Conservation (phyloP, 306 rosid genomes). For the Begonia loranthoides region DNA sequence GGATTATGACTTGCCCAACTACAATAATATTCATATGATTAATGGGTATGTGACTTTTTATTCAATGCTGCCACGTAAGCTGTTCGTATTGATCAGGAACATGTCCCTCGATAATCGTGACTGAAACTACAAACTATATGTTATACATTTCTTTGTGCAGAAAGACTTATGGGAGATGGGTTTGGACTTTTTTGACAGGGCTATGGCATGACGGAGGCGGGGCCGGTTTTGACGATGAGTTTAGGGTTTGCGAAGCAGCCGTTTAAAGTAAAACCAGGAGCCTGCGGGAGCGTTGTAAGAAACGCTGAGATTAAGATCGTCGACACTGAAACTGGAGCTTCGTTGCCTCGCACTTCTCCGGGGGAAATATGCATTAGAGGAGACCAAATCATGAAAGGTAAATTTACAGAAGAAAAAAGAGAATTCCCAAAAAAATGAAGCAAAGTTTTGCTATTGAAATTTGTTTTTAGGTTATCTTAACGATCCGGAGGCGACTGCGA, state of each 20-base stretch:
- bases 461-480: conserved; percentile 23
- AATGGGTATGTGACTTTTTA: no score
- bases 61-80: no score
- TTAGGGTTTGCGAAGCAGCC: conserved; percentile 38
- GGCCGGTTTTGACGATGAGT: conserved; percentile 64
- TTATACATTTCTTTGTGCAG: no score
- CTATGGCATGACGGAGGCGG: conserved; percentile 92
- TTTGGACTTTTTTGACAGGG: conserved; percentile 25
- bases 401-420: no score
- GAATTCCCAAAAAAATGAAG: no score
- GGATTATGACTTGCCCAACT: no score
- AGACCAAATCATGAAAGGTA: conserved; percentile 75
- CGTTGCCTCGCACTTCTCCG: conserved; percentile 51
- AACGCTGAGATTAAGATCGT: conserved; percentile 76
- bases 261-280: conserved; percentile 27
- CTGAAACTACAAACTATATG: no score
- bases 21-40: no score
- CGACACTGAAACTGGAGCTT: conserved; percentile 41
- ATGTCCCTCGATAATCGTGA: no score
- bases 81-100: no score
- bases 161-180: no score
- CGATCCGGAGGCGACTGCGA: conserved; percentile 60
- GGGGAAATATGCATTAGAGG: conserved; percentile 91
- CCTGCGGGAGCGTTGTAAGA: conserved; percentile 70
- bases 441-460: no score